Percentiles rank a stretch among this genome's conserved stretches.
phyloP scores from a whole-genome alignment of 2,329 filamentous ascomycete species.

The Cyphellophora attinorum region DNA sequence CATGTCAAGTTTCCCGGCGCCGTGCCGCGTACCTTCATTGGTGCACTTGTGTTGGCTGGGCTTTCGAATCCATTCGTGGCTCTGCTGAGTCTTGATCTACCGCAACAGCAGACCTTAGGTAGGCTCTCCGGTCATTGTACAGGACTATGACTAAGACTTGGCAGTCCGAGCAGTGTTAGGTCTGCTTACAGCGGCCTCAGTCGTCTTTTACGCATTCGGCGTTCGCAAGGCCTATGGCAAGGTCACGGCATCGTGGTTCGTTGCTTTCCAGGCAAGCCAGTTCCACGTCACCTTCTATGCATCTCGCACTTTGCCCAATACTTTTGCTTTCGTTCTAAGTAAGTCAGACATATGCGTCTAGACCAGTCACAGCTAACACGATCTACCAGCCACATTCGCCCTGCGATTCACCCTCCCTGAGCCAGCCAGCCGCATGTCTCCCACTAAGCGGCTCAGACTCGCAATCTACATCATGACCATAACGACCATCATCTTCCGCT shows the following conservation, averaged over 20 bases:
- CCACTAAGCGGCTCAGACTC: constrained; percentile 46
- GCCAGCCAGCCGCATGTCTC: constrained; percentile 13
- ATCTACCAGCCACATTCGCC: constrained; percentile 28
- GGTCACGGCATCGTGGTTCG: constrained; percentile 66
- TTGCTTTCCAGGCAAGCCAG: constrained; percentile 67
- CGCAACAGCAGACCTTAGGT: constrained; percentile 50
- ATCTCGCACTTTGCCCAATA: constrained; percentile 84
- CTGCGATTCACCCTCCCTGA: constrained; percentile 42
- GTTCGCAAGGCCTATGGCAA: constrained; percentile 60
- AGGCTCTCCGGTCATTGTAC: constrained; percentile 11
- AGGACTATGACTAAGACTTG: not conserved
- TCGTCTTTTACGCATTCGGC: constrained; percentile 56
- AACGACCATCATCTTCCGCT: constrained; percentile 76
- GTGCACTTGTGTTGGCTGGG: constrained; percentile 65
- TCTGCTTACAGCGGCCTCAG: constrained; percentile 58
- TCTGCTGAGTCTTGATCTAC: constrained; percentile 40
- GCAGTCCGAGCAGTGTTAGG: constrained; percentile 69
- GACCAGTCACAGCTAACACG: constrained; percentile 1
- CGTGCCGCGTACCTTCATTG: constrained; percentile 84
- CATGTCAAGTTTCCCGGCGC: constrained; percentile 85
- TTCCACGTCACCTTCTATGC: constrained; percentile 93
- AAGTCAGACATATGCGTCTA: no score
- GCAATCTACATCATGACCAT: constrained; percentile 68
- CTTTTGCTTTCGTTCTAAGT: constrained; percentile 88
- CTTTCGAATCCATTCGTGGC: constrained; percentile 58